These are phyloP conservation scores for Leishmania major DNA, from an alignment of 208 protist species.

Conservation along the genomic window DNA sequence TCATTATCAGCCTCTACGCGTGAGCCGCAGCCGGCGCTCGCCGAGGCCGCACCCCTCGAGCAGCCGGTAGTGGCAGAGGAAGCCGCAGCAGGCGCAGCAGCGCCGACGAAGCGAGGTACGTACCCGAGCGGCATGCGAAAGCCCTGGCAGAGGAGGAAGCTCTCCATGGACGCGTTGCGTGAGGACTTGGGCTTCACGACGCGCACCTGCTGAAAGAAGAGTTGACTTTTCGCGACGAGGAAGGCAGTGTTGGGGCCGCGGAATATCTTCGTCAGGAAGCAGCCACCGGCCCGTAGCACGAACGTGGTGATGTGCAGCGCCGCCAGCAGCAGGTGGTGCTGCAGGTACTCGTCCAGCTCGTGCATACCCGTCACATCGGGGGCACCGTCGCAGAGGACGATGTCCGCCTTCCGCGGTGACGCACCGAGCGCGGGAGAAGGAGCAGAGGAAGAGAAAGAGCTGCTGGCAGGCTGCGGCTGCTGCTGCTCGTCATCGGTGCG, in stretches of 20 bases:
- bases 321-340: slow-evolving; percentile 97
- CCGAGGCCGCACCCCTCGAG: not conserved
- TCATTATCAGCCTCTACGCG: not conserved
- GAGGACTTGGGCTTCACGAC: slow-evolving; percentile 96
- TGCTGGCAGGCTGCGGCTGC: not conserved
- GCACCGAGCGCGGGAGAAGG: not conserved
- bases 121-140: slow-evolving; percentile 92
- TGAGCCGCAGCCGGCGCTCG: not conserved
- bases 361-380: slow-evolving; percentile 99
- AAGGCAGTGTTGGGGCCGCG: slow-evolving; percentile 95
- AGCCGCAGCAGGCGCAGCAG: not conserved
- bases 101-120: slow-evolving; percentile 44
- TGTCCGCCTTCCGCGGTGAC: slow-evolving; percentile 85
- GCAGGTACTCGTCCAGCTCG: slow-evolving; percentile 99
- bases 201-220: slow-evolving; percentile 97
- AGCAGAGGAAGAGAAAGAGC: not conserved
- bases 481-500: not conserved
- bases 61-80: not conserved
- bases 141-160: slow-evolving; percentile 95
- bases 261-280: slow-evolving; percentile 99
- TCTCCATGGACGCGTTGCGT: slow-evolving; percentile 96
- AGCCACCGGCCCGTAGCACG: slow-evolving; percentile 92
- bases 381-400: slow-evolving; percentile 99
- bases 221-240: slow-evolving; percentile 94
- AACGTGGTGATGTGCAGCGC: slow-evolving; percentile 98